Evolutionary conservation across 202 grass and related monocot genomes (phyloP).

Genomic region (Digitaria exilis): DNA sequence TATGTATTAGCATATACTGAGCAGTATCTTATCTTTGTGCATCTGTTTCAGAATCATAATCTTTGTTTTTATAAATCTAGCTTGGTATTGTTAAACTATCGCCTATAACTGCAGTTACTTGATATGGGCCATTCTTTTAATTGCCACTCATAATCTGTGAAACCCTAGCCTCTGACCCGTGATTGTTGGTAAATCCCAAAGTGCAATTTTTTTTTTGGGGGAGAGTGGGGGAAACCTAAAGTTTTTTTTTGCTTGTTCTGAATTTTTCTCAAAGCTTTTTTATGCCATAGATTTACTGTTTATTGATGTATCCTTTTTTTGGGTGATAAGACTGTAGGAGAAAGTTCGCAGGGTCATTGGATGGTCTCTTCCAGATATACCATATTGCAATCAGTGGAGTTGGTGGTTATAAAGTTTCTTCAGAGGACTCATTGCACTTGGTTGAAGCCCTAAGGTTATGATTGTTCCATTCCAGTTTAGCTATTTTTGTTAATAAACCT

Average conservation of each 20-base stretch:
- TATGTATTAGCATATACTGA: conserved; percentile 44
- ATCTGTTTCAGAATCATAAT: conserved; percentile 4
- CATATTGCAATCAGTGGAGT: conserved; percentile 94
- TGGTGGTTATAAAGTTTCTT: conserved; percentile 98
- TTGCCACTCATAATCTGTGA: conserved; percentile 7
- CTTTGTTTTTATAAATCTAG: conserved; percentile 14
- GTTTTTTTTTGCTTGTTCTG: conserved; percentile 5
- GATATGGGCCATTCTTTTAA: conserved; percentile 5
- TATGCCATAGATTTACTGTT: neutral
- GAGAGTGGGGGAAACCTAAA: neutral
- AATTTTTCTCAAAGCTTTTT: conserved; percentile 17
- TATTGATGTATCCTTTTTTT: conserved; percentile 25
- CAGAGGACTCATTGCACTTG: conserved; percentile 93
- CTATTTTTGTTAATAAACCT: conserved; percentile 21
- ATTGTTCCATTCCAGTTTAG: conserved; percentile 22
- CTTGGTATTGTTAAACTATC: conserved; percentile 32
- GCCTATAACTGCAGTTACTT: conserved; percentile 2
- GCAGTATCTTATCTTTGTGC: conserved; percentile 19
- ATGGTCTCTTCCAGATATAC: conserved; percentile 97
- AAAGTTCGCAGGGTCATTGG: conserved; percentile 83
- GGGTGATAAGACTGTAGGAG: conserved; percentile 72
- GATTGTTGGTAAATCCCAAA: conserved; percentile 14
- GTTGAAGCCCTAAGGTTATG: conserved; percentile 98
- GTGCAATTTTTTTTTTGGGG: conserved; percentile 8
- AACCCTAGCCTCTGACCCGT: neutral